Base-by-base conservation (phyloP, 441 rosid genomes). In the Croton setiger region DNA sequence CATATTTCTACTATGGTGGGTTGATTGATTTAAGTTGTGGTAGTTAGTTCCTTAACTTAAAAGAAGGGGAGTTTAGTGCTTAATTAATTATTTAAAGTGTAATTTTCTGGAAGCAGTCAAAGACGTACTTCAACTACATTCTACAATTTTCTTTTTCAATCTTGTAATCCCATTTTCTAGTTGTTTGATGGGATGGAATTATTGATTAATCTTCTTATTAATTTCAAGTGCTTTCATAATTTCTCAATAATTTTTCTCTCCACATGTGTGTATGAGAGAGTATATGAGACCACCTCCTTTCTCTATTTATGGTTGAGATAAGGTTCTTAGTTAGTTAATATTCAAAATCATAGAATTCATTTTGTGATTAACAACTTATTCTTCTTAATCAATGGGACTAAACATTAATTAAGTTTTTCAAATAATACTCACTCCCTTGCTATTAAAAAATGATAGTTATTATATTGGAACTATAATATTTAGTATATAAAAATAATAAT, bases 31-130 rank as follows among this genome's bases (percentile, higher is more conserved):
- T 54, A 36, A 27, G 53, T 17, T 67, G 14, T 7, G 67, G 65
- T 48, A 3, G 66, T 39, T 41, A 65, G 75, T 20, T 69, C 45
- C 76, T 78, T 69, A 27, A 62, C 73, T 69, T 70, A 56, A 58
- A 78, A 75, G 77, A 13, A 37, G 73, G 70, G 78, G 66, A 48
- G 60, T 47, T 53, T 18, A 55, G 12, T 18, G 61, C 44, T 63
- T 53, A 51, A 56, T 49, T 55, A 27, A 45, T 68, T 23, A 13
- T 67, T 14, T 0, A 56, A 0, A 45, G 54, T 35, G 53, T 60
- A 18, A n/a, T n/a, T 58, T 51, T 15, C 13, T 23, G 4, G 20
- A 21, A 10, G 7, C 14, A 69, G 79, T 79, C 77, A 72, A 63
- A 75, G 67, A 71, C 70, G 77, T 72, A 66, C 44, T 63, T 47